A percentile compares a stretch with the other conserved stretches of the same genome.
These are phyloP conservation scores for Pleurotus salmoneostramineus DNA, from an alignment of 768 basidiomycete species.

Conservation along the genomic window DNA sequence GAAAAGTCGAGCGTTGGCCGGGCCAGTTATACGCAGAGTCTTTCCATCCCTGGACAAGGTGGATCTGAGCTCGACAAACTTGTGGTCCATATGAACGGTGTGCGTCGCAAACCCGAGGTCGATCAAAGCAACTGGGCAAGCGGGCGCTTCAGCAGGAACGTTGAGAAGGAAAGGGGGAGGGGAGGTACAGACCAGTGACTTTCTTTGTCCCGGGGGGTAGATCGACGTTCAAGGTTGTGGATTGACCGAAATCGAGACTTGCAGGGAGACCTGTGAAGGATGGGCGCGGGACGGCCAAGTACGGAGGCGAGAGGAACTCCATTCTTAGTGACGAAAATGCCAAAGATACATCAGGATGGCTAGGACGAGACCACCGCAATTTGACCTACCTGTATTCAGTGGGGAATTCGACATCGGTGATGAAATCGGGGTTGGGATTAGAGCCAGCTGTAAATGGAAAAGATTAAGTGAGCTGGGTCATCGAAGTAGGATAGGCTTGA, in stretches of 20 bases:
- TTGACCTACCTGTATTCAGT: slow-evolving; percentile 28
- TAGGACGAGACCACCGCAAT: background rate
- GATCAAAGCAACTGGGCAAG: slow-evolving; percentile 28
- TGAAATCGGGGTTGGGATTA: slow-evolving; percentile 37
- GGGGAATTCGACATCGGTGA: slow-evolving; percentile 15
- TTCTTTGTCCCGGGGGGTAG: background rate
- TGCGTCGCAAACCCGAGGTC: slow-evolving; percentile 41
- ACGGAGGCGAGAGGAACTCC: slow-evolving; percentile 39
- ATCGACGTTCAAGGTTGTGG: background rate
- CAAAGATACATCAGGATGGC: background rate
- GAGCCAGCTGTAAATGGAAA: slow-evolving; percentile 29
- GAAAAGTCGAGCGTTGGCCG: slow-evolving; percentile 31
- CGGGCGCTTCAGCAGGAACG: background rate
- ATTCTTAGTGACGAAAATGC: slow-evolving; percentile 17
- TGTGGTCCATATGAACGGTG: slow-evolving; percentile 34
- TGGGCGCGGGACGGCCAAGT: slow-evolving; percentile 11
- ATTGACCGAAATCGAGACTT: background rate
- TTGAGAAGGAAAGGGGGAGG: background rate
- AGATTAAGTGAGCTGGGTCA: background rate
- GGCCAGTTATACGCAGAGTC: slow-evolving; percentile 27
- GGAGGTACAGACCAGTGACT: background rate
- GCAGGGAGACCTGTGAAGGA: background rate
- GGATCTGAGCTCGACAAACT: slow-evolving; percentile 31
- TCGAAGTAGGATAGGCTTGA: background rate
- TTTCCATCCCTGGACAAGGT: slow-evolving; percentile 24